Evolutionary conservation across 1,284 basidiomycete species (phyloP).

Genomic region (Neonothopanus nambi): DNA sequence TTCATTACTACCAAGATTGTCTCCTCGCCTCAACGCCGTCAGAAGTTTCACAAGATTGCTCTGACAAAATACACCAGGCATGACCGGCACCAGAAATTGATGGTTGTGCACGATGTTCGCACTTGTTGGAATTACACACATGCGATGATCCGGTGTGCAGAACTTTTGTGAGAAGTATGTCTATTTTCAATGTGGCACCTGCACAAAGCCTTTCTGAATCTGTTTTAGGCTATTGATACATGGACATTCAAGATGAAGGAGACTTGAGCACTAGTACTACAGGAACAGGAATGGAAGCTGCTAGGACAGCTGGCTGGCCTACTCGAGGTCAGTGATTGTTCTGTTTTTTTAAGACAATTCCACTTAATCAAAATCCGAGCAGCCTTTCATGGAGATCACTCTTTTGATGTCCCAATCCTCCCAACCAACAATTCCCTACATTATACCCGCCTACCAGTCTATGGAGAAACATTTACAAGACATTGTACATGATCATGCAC

Average conservation of each 20-base stretch:
- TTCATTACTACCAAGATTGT: conserved; percentile 17
- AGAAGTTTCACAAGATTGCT: conserved; percentile 12
- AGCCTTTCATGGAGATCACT: conserved; percentile 16
- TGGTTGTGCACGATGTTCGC: conserved; percentile 4
- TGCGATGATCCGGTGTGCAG: conserved; percentile 6
- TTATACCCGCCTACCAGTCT: conserved; percentile 6
- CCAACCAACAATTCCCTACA: conserved; percentile 13
- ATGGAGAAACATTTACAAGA: conserved; percentile 9
- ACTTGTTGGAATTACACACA: conserved; percentile 12
- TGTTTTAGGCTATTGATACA: conserved; percentile 5
- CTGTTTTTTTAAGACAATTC: background rate
- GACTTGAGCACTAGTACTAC: too few relatives aligned
- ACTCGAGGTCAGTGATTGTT: conserved; percentile 9
- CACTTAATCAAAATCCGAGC: background rate
- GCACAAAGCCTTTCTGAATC: too few relatives aligned
- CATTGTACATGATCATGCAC: background rate
- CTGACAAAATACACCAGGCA: background rate
- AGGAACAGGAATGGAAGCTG: conserved; percentile 5
- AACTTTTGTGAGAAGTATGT: too few relatives aligned
- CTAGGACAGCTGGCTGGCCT: conserved; percentile 7
- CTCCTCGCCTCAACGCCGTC: conserved; percentile 17
- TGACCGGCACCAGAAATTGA: background rate
- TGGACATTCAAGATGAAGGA: too few relatives aligned
- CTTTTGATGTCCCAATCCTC: conserved; percentile 9
- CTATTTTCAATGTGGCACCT: too few relatives aligned